These are phyloP conservation scores for Aspergillus coremiiformis DNA, from an alignment of 495 filamentous ascomycete genomes.

Conservation along the genomic window DNA sequence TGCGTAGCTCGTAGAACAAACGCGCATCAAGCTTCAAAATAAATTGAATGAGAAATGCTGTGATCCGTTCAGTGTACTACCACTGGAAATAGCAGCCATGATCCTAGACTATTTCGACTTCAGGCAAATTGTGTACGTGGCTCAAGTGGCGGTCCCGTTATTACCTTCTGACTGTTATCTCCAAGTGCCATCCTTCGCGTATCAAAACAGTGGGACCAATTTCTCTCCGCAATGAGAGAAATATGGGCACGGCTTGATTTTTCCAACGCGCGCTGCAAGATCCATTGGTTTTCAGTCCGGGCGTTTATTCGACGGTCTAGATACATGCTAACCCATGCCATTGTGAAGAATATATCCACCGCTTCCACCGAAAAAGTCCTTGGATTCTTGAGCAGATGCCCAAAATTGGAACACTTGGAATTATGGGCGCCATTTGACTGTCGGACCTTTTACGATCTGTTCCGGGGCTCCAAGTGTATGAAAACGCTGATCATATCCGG, in stretches of 20 bases:
- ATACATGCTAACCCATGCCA: conserved; percentile 32
- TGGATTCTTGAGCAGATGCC: conserved; percentile 33
- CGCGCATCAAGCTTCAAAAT: conserved; percentile 39
- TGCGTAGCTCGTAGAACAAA: conserved; percentile 32
- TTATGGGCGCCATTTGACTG: conserved; percentile 15
- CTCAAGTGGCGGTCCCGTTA: background rate
- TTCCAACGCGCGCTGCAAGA: conserved; percentile 30
- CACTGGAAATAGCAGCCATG: conserved; percentile 42
- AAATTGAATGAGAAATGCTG: conserved; percentile 23
- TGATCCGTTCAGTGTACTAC: conserved; percentile 43
- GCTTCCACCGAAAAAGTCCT: conserved; percentile 21
- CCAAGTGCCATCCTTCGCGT: conserved; percentile 44
- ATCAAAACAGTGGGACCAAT: conserved; percentile 44
- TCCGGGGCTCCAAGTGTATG: conserved; percentile 29
- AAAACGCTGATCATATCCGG: conserved; percentile 35
- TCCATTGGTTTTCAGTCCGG: conserved; percentile 32
- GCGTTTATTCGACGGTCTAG: conserved; percentile 39
- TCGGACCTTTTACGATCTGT: conserved; percentile 24
- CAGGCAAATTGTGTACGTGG: conserved; percentile 42
- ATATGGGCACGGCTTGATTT: conserved; percentile 51
- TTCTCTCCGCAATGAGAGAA: conserved; percentile 33
- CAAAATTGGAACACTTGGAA: conserved; percentile 31
- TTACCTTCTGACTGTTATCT: background rate
- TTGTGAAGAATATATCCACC: conserved; percentile 27
- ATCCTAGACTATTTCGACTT: conserved; percentile 42